These are phyloP conservation scores for Rossbeevera mucosa DNA, from an alignment of 768 basidiomycete genomes.

Conservation along the genomic window DNA sequence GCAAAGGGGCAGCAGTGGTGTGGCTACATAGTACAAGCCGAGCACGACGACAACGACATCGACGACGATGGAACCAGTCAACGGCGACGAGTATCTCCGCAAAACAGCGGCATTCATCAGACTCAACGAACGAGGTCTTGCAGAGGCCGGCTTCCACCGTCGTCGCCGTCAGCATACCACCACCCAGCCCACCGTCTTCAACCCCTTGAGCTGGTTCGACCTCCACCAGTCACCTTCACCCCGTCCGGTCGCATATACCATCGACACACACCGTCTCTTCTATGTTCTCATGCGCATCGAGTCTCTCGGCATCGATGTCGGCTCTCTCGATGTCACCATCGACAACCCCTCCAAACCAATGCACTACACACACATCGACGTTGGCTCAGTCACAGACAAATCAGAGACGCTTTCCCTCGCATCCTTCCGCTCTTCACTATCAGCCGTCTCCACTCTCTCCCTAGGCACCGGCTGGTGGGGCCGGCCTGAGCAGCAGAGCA, in stretches of 20 bases:
- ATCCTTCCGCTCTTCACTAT: constrained; percentile 73
- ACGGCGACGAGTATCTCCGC: constrained; percentile 74
- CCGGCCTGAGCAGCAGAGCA: constrained; percentile 47
- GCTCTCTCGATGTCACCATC: constrained; percentile 73
- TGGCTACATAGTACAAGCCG: constrained; percentile 1
- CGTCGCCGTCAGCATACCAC: constrained; percentile 38
- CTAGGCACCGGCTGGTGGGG: constrained; percentile 74
- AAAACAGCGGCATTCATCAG: constrained; percentile 68
- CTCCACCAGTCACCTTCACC: constrained; percentile 28
- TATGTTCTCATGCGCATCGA: constrained; percentile 86
- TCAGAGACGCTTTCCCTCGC: constrained; percentile 71
- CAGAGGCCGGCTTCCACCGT: constrained; percentile 55
- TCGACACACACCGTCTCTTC: constrained; percentile 82
- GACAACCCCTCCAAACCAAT: constrained; percentile 72
- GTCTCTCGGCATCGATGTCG: constrained; percentile 70
- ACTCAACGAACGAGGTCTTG: constrained; percentile 66
- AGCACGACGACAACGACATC: constrained; percentile 5
- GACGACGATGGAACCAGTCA: constrained; percentile 45
- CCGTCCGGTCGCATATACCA: constrained; percentile 62
- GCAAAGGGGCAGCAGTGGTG: constrained; percentile 19
- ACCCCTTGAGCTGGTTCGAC: constrained; percentile 60
- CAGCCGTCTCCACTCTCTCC: constrained; percentile 70
- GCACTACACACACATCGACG: constrained; percentile 57
- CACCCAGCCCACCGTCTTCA: constrained; percentile 42
- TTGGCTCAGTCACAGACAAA: constrained; percentile 48